A percentile compares a stretch with the other conserved stretches of the same genome.
phyloP scores from a whole-genome alignment of 2,329 filamentous ascomycete genomes.

The Byssothecium circinans region DNA sequence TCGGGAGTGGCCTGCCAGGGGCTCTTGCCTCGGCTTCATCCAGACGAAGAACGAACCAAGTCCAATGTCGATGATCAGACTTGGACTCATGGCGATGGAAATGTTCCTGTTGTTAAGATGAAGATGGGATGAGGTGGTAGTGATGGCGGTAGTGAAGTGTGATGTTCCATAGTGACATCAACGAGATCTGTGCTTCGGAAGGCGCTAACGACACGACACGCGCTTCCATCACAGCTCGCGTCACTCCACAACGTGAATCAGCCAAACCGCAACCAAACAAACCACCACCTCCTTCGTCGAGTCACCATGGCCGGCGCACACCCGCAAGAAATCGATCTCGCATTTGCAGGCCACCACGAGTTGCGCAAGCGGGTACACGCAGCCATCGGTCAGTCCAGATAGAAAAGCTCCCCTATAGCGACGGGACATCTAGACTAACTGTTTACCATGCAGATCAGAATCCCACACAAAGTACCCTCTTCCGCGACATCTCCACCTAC shows the following conservation, averaged over 20 bases:
- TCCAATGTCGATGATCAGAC: too few species aligned
- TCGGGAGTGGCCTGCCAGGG: not conserved
- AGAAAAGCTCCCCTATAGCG: not conserved
- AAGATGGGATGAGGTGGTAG: too few species aligned
- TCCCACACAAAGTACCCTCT: conserved; percentile 35
- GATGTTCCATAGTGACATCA: conserved; percentile 5
- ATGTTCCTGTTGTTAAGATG: too few species aligned
- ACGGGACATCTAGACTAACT: conserved; percentile 11
- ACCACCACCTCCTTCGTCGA: not conserved
- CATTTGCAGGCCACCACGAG: conserved; percentile 38
- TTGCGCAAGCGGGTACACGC: conserved; percentile 43
- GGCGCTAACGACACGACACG: not conserved
- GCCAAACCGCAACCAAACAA: not conserved
- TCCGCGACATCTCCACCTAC: conserved; percentile 42
- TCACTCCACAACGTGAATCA: conserved; percentile 8
- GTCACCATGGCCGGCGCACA: conserved; percentile 20
- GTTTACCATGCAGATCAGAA: conserved; percentile 33
- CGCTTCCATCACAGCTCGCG: conserved; percentile 1
- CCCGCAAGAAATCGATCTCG: conserved; percentile 35
- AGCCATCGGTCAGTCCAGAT: conserved; percentile 33
- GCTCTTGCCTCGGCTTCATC: not conserved
- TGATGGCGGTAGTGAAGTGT: too few species aligned
- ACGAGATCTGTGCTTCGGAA: too few species aligned
- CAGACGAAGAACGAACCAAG: too few species aligned
- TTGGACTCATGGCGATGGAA: too few species aligned